Evolutionary conservation across 441 rosid species (phyloP).

Genomic region (Aquilaria agallochum): DNA sequence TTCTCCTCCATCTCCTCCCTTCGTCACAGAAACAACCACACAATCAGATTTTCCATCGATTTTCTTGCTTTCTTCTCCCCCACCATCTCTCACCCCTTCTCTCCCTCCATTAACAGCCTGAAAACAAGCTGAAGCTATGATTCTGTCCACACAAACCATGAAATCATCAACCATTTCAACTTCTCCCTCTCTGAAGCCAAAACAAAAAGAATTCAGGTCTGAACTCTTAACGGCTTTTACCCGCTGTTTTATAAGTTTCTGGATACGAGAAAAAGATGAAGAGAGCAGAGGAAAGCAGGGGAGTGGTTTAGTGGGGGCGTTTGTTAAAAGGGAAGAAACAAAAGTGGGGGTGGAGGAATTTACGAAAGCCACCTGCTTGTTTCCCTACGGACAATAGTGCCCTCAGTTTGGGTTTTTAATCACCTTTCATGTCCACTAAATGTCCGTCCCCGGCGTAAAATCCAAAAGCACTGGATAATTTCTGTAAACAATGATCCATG

Average conservation of each 20-base stretch:
- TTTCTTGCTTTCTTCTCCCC: background rate
- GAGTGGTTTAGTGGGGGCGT: slow-evolving; percentile 6
- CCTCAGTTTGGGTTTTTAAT: slow-evolving; percentile 3
- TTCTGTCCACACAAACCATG: slow-evolving; percentile 40
- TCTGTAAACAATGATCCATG: no score
- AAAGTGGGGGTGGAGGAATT: slow-evolving; percentile 26
- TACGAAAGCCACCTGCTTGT: slow-evolving; percentile 29
- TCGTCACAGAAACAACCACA: slow-evolving; percentile 7
- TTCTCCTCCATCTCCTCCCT: slow-evolving; percentile 15
- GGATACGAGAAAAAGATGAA: background rate
- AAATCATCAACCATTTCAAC: slow-evolving; percentile 43
- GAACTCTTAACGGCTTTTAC: background rate
- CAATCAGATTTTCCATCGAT: background rate
- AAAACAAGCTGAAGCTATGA: slow-evolving; percentile 32
- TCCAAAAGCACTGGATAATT: no score
- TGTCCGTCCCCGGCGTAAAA: no score
- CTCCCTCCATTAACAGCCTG: slow-evolving; percentile 27
- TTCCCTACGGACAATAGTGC: background rate
- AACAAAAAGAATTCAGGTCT: background rate
- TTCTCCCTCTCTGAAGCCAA: background rate
- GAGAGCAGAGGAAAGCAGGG: background rate
- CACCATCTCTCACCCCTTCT: slow-evolving; percentile 3
- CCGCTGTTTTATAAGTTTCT: background rate
- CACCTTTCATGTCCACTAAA: no score
- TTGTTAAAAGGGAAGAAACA: slow-evolving; percentile 10